Percentiles rank a stretch among this genome's conserved stretches.
Evolutionary conservation across 192 early-diverging fungal species (phyloP).

Genomic region (Chytriomyces confervae): DNA sequence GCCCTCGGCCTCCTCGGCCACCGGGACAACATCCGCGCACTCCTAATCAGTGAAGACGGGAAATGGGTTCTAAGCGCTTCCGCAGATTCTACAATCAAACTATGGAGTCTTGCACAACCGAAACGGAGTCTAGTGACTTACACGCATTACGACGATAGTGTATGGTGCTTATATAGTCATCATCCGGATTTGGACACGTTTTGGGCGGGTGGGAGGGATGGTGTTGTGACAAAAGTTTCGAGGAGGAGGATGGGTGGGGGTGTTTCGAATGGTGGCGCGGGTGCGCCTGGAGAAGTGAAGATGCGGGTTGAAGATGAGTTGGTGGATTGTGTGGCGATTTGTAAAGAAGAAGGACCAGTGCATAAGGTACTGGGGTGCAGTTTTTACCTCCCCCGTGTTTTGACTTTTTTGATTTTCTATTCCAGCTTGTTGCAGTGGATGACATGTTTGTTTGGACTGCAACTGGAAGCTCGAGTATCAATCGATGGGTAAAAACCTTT

Average conservation of each 20-base stretch:
- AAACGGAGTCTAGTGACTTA: constrained; percentile 89
- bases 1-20: constrained; percentile 86
- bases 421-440: constrained; percentile 78
- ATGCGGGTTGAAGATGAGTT: constrained; percentile 43
- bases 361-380: constrained; percentile 57
- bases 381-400: not conserved
- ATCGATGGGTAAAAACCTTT: constrained; percentile 74
- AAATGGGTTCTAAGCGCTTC: constrained; percentile 89
- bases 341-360: constrained; percentile 82
- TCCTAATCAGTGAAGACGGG: constrained; percentile 87
- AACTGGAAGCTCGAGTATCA: constrained; percentile 79
- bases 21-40: constrained; percentile 91
- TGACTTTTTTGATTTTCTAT: constrained; percentile 14
- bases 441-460: constrained; percentile 92
- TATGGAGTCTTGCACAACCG: constrained; percentile 87
- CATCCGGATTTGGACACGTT: constrained; percentile 88
- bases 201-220: constrained; percentile 92
- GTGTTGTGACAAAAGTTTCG: constrained; percentile 83
- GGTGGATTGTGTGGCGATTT: constrained; percentile 85
- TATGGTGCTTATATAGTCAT: constrained; percentile 88
- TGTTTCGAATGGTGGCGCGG: not conserved
- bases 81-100: constrained; percentile 93
- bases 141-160: constrained; percentile 83
- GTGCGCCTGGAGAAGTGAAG: constrained; percentile 46
- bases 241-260: constrained; percentile 40